Evolutionary conservation across 306 rosid species (phyloP), one percentile per base, ranked within the genome.

Genomic region (Ormosia emarginata): DNA sequence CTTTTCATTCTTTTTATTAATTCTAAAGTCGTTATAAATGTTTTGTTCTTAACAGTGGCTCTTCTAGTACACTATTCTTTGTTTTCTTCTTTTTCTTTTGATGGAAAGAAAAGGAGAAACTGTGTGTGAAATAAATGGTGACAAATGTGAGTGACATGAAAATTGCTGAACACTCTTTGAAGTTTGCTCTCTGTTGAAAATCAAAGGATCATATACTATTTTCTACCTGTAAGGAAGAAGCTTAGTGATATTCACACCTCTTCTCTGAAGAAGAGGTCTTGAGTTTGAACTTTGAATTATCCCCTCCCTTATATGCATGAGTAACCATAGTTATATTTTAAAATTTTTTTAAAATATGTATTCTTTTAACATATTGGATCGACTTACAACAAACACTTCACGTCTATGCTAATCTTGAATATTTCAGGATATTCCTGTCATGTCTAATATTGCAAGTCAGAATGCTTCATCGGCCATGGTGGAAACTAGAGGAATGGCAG

Each of bases 371-470:
- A 34, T 59, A 30, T 55, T 53, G 36, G 70, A 12, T 44, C 0
- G 7, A 24, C 32, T 64, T 49, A 55, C 74, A 36, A 50, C 4
- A 78, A 18, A 40, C 13, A 18, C 33, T 78, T 78, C 0, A 62
- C 40, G 15, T 83, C 61, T n/a, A 61, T 76, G 71, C 39, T 37
- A 77, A 77, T 70, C 59, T 66, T 72, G 50, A 75, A 77, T 12
- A 36, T 84, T 82, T 81, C 83, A 69, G 89, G 86, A 64, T 67
- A 57, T 53, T 79, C 30, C 49, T 40, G 37, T 13, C 4, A 36
- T 64, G 58, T 59, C 79, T 18, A 67, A 59, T 11, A 67, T 62
- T 40, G 56, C 6, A 58, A 75, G 32, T 65, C 39, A 82, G 68
- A 88, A 37, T 37, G 24, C 29, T 37, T 40, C 81, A 67, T 43